A percentile compares a stretch with the other conserved stretches of the same genome.
These are phyloP conservation scores for Solanum sejunctum DNA, from an alignment of 257 asterid genomes.

Conservation along the genomic window DNA sequence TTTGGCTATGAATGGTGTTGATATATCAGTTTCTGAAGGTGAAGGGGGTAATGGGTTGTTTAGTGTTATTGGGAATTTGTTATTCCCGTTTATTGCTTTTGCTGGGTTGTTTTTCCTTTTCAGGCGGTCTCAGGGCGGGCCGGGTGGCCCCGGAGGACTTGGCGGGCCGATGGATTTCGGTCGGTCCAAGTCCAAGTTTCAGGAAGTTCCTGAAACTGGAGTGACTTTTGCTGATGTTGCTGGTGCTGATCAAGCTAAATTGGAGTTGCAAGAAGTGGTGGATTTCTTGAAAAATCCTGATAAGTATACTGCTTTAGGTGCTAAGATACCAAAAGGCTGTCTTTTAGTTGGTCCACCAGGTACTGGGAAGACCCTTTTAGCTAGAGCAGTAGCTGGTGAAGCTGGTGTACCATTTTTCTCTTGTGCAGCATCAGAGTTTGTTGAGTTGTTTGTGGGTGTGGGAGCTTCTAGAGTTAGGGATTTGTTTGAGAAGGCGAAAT, in stretches of 20 bases:
- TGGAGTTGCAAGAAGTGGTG: slow-evolving; percentile 91
- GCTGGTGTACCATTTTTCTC: slow-evolving; percentile 95
- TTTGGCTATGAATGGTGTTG: slow-evolving; percentile 93
- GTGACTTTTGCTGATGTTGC: slow-evolving; percentile 89
- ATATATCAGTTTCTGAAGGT: slow-evolving; percentile 89
- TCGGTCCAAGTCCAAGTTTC: slow-evolving; percentile 87
- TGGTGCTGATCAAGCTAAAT: slow-evolving; percentile 98
- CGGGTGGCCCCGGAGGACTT: slow-evolving; percentile 92
- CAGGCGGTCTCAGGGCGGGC: slow-evolving; percentile 89
- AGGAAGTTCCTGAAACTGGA: slow-evolving; percentile 97
- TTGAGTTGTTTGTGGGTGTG: slow-evolving; percentile 91
- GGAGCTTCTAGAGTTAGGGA: slow-evolving; percentile 99
- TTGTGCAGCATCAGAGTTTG: slow-evolving; percentile 97
- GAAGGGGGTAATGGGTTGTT: slow-evolving; percentile 79
- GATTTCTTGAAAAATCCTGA: slow-evolving; percentile 96
- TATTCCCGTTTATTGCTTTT: slow-evolving; percentile 67
- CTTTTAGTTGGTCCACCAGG: slow-evolving; percentile 96
- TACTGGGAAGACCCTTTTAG: slow-evolving; percentile 93
- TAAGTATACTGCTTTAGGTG: slow-evolving; percentile 92
- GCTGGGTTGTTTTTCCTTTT: slow-evolving; percentile 81
- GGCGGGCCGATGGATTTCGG: slow-evolving; percentile 99
- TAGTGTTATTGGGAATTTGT: slow-evolving; percentile 60
- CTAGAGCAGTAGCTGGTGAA: slow-evolving; percentile 96
- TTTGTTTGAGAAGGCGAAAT: slow-evolving; percentile 89
- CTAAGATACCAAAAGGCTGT: slow-evolving; percentile 93